phyloP scores from a whole-genome alignment of 768 basidiomycete genomes.

The Agaricus sinodeliciosus region DNA sequence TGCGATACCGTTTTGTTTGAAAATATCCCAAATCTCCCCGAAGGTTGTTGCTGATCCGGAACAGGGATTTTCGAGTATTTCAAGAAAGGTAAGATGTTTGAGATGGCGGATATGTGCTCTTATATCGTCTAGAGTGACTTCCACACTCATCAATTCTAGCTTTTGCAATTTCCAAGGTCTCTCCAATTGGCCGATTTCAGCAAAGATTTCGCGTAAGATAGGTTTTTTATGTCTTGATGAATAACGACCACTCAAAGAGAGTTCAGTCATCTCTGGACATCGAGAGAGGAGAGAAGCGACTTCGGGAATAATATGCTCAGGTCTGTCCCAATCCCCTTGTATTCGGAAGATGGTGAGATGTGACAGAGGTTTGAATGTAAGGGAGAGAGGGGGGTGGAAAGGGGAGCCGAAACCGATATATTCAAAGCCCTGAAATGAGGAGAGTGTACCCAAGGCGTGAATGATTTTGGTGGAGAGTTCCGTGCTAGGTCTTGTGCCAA shows the following conservation, averaged over 20 bases:
- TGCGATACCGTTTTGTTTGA: not conserved
- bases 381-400: not conserved
- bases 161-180: not conserved
- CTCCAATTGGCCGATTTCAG: not conserved
- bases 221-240: not conserved
- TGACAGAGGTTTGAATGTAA: not conserved
- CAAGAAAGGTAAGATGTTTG: not conserved
- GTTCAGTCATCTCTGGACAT: not conserved
- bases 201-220: not conserved
- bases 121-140: not conserved
- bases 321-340: not conserved
- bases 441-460: not conserved
- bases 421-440: not conserved
- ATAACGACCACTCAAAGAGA: not conserved
- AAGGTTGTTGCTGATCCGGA: not conserved
- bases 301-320: not conserved
- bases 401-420: not conserved
- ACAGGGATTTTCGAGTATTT: not conserved
- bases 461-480: conserved; percentile 1
- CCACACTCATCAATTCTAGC: not conserved
- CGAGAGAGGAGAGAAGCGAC: not conserved
- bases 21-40: not conserved
- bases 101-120: not conserved
- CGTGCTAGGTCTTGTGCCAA: not conserved
- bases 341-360: not conserved